Base-by-base conservation (phyloP, 2,329 filamentous ascomycete species). In the Anisogramma anomala region DNA sequence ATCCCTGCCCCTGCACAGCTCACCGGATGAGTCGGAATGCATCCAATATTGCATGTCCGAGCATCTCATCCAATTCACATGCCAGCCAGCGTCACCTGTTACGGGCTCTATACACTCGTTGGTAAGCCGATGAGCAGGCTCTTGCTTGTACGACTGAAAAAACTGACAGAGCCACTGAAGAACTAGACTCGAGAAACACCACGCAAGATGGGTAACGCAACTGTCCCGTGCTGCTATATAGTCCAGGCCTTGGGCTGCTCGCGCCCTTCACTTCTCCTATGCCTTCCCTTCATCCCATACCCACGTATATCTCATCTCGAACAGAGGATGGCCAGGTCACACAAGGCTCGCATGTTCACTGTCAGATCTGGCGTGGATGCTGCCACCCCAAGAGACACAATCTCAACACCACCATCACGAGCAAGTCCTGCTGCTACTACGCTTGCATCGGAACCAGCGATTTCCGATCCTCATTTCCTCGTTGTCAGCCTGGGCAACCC, bases 401-500 rank as follows among this genome's bases (percentile, higher is more conserved):
- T 19, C 5, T 26, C 33, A 23, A 17, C 42, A 20, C 10, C 36
- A 6, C 14, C 20, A 15, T 20, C 39, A 7, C 31, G 31, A n/a
- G 13, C 9, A n/a, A n/a, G n/a, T n/a, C n/a, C n/a, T n/a, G n/a
- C n/a, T n/a, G n/a, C n/a, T n/a, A n/a, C n/a, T n/a, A n/a, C n/a
- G n/a, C n/a, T n/a, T n/a, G n/a, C n/a, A n/a, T n/a, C n/a, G n/a
- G n/a, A n/a, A n/a, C n/a, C n/a, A n/a, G n/a, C n/a, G n/a, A n/a
- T n/a, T n/a, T n/a, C n/a, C n/a, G 49, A 52, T n/a, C 57, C 64
- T 33, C 73, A 71, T 28, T 76, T 94, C 52, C 75, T 96, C 42
- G 70, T 96, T 53, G 74, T 87, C 64, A 91, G 85, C 48, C 73
- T 98, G 48, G 91, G 91, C 51, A 96, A 96, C 53, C 86, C 84